phyloP scores from a whole-genome alignment of 129 eudicot genomes.

The Centrapalus pauciflorus region DNA sequence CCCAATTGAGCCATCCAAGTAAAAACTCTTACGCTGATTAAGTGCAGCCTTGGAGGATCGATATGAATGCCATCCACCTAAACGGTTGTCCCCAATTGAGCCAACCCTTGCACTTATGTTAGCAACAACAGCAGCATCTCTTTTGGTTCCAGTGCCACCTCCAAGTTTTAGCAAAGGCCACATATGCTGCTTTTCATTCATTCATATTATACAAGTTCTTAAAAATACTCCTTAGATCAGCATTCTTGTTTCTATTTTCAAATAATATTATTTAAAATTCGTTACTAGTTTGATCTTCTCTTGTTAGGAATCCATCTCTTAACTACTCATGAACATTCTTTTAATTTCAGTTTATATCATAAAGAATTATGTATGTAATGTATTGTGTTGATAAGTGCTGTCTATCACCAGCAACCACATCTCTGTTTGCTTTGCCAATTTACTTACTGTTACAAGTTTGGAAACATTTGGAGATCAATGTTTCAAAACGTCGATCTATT shows the following conservation, averaged over 20 bases:
- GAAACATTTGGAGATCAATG: no score
- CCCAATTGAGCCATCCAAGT: neutral
- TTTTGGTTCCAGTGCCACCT: constrained; percentile 61
- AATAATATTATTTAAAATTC: neutral
- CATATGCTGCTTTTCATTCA: constrained; percentile 68
- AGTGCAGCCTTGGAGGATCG: constrained; percentile 87
- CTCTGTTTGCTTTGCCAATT: neutral
- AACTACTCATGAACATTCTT: neutral
- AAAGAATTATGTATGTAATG: neutral
- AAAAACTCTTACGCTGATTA: constrained; percentile 60
- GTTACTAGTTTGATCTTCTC: neutral
- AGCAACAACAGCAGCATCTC: constrained; percentile 80
- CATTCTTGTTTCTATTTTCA: neutral
- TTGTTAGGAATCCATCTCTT: neutral
- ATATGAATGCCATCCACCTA: constrained; percentile 99
- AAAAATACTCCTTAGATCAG: neutral
- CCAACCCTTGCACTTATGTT: constrained; percentile 96
- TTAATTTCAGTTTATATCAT: neutral
- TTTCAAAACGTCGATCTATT: no score
- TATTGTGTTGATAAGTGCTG: neutral
- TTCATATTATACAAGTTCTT: neutral
- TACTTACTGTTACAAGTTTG: neutral
- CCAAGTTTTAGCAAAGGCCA: constrained; percentile 96
- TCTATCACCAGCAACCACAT: no score
- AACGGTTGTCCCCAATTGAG: constrained; percentile 75